phyloP scores from a whole-genome alignment of 331 rosid genomes.

The Acacia concinna region DNA sequence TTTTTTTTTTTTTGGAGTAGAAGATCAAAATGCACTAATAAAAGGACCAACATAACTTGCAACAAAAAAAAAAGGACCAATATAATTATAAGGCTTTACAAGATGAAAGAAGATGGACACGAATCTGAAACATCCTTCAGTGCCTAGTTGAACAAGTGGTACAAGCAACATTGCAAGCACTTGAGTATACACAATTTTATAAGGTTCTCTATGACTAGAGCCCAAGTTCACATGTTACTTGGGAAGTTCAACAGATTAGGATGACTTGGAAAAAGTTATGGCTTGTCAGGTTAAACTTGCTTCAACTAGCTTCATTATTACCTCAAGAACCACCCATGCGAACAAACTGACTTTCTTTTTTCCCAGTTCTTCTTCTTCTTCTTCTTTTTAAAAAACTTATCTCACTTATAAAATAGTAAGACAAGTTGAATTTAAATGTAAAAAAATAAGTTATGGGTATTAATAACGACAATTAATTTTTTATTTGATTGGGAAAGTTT shows the following conservation, averaged over 20 bases:
- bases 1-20: too few relatives aligned
- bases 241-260: neutral
- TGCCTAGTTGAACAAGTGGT: neutral
- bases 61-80: too few relatives aligned
- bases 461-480: neutral
- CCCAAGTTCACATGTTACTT: neutral
- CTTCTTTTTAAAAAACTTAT: too few relatives aligned
- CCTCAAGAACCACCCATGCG: neutral
- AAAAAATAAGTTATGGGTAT: neutral
- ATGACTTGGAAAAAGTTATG: neutral
- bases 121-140: too few relatives aligned
- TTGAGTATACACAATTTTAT: neutral
- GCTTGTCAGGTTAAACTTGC: neutral
- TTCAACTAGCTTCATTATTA: neutral
- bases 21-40: too few relatives aligned
- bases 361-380: neutral
- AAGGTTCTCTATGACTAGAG: neutral
- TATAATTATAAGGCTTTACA: neutral
- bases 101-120: too few relatives aligned
- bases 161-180: neutral
- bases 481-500: neutral
- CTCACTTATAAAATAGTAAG: too few relatives aligned
- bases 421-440: too few relatives aligned
- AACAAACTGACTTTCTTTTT: neutral
- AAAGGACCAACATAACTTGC: too few relatives aligned